Evolutionary conservation across 148 eudicot genomes (phyloP).

Genomic region (Hydrangea macrophylla): DNA sequence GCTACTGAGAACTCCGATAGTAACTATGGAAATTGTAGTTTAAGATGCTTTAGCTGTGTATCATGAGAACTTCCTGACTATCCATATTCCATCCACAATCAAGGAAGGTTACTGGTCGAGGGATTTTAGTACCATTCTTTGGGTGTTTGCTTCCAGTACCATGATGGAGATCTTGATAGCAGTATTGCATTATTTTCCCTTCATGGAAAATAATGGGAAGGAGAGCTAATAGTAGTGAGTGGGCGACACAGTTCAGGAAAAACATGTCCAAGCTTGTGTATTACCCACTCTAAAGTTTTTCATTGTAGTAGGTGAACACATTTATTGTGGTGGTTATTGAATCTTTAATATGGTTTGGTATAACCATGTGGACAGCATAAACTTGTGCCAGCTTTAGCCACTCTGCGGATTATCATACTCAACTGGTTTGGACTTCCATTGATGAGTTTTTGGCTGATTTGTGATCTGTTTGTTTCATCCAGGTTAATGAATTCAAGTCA

Average conservation of each 20-base stretch:
- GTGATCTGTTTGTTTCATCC: slow-evolving; percentile 24
- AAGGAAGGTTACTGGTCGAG: background rate
- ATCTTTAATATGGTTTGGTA: background rate
- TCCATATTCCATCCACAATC: background rate
- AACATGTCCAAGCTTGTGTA: too few species aligned
- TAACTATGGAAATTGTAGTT: background rate
- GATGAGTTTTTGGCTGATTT: slow-evolving; percentile 7
- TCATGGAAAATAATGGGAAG: background rate
- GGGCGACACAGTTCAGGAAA: background rate
- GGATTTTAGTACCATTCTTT: background rate
- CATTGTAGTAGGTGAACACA: background rate
- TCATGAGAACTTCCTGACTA: background rate
- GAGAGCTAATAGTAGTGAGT: background rate
- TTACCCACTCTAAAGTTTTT: too few species aligned
- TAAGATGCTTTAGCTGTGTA: background rate
- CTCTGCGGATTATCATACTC: background rate
- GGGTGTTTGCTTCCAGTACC: background rate
- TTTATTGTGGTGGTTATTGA: background rate
- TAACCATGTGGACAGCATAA: background rate
- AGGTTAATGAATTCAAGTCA: slow-evolving; percentile 95
- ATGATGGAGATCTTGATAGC: background rate
- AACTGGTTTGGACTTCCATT: background rate
- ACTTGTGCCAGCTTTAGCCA: background rate
- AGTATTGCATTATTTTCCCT: background rate
- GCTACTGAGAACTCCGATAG: too few species aligned